phyloP scores from a whole-genome alignment of 345 rosid genomes.

The Bruguiera sexangula region DNA sequence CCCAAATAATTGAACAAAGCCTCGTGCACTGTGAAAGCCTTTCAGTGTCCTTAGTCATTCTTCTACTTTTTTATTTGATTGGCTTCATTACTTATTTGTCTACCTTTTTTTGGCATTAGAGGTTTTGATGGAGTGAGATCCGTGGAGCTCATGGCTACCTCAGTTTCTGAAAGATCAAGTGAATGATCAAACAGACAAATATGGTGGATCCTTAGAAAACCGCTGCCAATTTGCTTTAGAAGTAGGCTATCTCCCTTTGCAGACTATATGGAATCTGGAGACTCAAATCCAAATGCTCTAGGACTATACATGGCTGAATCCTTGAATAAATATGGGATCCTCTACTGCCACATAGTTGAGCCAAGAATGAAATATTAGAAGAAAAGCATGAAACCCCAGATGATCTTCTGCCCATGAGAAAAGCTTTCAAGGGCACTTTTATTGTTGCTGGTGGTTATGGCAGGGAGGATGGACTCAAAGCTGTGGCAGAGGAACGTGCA shows the following conservation, averaged over 20 bases:
- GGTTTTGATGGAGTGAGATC: slow-evolving; percentile 77
- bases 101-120: slow-evolving; percentile 4
- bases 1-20: too few species aligned
- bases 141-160: slow-evolving; percentile 72
- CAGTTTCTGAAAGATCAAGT: slow-evolving; percentile 71
- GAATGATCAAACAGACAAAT: slow-evolving; percentile 61
- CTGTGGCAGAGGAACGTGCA: neutral
- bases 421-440: neutral
- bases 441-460: neutral
- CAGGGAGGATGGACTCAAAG: neutral
- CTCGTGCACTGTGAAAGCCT: too few species aligned
- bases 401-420: neutral
- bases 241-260: slow-evolving; percentile 52
- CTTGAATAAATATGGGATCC: slow-evolving; percentile 47
- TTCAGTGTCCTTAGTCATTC: too few species aligned
- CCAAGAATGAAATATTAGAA: slow-evolving; percentile 42
- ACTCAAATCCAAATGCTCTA: slow-evolving; percentile 55
- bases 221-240: too few species aligned
- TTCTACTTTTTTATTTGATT: neutral
- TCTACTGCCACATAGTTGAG: slow-evolving; percentile 66
- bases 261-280: slow-evolving; percentile 45
- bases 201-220: slow-evolving; percentile 61
- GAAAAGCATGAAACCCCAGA: too few species aligned
- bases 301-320: slow-evolving; percentile 56
- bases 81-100: neutral